phyloP scores from a whole-genome alignment of 495 filamentous ascomycete species.

The Evernia prunastri region DNA sequence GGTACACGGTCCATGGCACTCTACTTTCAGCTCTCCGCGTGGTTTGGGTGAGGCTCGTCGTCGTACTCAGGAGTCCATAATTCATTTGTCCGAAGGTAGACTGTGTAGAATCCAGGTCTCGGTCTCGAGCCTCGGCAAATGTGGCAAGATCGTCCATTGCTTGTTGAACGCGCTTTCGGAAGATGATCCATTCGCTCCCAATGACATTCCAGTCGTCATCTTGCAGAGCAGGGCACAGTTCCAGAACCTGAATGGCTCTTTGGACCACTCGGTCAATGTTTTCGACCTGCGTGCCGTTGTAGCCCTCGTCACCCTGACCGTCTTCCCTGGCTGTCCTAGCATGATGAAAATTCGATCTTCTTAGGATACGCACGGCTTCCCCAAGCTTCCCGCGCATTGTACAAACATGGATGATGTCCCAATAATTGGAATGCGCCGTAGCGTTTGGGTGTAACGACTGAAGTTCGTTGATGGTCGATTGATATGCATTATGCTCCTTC shows the following conservation, averaged over 20 bases:
- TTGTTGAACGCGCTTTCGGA: constrained; percentile 60
- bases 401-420: constrained; percentile 64
- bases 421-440: constrained; percentile 66
- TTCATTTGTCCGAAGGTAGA: constrained; percentile 44
- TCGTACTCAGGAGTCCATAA: constrained; percentile 44
- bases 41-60: constrained; percentile 48
- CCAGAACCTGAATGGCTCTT: constrained; percentile 56
- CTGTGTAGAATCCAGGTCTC: constrained; percentile 32
- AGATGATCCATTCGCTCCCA: constrained; percentile 69
- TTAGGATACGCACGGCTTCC: constrained; percentile 56
- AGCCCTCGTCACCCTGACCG: constrained; percentile 53
- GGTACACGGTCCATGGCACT: constrained; percentile 81
- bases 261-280: constrained; percentile 65
- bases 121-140: constrained; percentile 67
- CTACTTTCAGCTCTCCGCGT: constrained; percentile 71
- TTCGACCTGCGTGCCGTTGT: constrained; percentile 60
- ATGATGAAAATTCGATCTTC: constrained; percentile 65
- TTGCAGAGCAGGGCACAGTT: constrained; percentile 60
- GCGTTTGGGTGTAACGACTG: constrained; percentile 59
- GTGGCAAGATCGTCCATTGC: constrained; percentile 59
- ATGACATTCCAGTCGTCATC: constrained; percentile 67
- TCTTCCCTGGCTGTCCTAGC: constrained; percentile 55
- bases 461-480: constrained; percentile 53
- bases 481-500: constrained; percentile 56
- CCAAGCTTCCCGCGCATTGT: constrained; percentile 65